Evolutionary conservation across 2,329 filamentous ascomycete species (phyloP), one percentile per base, ranked within the genome.

Genomic region (Camptophora hylomeconis): DNA sequence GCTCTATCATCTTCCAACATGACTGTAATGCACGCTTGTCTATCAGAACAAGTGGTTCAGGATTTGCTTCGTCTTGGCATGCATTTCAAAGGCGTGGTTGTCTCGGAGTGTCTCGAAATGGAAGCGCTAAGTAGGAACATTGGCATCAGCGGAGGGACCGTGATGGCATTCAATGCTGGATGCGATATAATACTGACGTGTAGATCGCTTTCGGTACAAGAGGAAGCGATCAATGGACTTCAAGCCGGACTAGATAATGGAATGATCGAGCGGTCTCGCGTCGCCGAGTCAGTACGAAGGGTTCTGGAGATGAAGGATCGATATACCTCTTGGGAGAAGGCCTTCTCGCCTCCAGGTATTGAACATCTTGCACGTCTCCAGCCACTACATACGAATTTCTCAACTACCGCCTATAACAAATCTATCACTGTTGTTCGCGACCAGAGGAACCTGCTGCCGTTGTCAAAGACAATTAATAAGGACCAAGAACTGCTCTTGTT

Each of bases 51-150:
- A 52, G 83, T 95, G 1, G 84, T 95, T 3, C 81, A 93, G 47
- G 83, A 89, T 34, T 59, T 94, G 13, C 62, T 95, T 3, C 72
- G 87, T n/a, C 78, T 79, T 35, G 84, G 94, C 41, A 68, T 95
- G 14, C 79, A 80, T 2, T 95, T 95, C 45, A 72, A 82, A 27
- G 87, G 87, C 2, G 86, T 95, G 2, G 84, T 89, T 14, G 83
- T 95, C 27, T 94, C 86, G 0, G 87, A 95, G 49, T 95, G 87
- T 42, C 60, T 95, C 5, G 87, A 94, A 51, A 95, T 95, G 87
- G 86, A 94, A 48, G 84, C 86, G 0, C 67, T 95, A 6, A 89
- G 83, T 40, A 82, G 92, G 48, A 92, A 94, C 45, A 89, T 95
- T 27, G 87, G 87, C n/a, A 84, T 98, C 11, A 84, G 87, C 42